phyloP scores from a whole-genome alignment of 345 rosid species.

The Microthlaspi erraticum region DNA sequence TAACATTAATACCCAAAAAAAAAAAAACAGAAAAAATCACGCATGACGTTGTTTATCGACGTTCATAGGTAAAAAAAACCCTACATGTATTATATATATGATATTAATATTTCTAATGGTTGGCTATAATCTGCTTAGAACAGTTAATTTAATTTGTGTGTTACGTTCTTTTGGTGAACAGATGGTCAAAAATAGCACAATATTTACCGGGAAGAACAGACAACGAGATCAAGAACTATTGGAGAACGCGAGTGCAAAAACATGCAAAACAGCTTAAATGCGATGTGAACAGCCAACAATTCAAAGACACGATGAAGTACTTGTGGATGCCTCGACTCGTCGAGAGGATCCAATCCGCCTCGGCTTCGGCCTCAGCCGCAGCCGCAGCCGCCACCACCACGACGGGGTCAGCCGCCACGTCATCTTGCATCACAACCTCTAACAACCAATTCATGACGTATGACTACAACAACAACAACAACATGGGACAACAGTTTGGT shows the following conservation, averaged over 20 bases:
- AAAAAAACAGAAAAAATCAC: too few relatives aligned
- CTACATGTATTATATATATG: not conserved
- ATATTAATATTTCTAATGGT: not conserved
- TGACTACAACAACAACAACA: conserved; percentile 45
- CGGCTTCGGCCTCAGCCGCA: conserved; percentile 34
- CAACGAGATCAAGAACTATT: conserved; percentile 93
- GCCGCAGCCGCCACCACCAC: conserved; percentile 27
- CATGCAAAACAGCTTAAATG: conserved; percentile 87
- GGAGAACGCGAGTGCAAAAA: conserved; percentile 97
- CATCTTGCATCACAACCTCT: conserved; percentile 45
- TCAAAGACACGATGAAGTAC: conserved; percentile 79
- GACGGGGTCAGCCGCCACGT: conserved; percentile 42
- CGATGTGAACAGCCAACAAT: conserved; percentile 87
- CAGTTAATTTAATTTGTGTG: conserved; percentile 2
- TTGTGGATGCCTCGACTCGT: conserved; percentile 90
- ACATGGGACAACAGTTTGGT: conserved; percentile 45
- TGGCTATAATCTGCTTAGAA: not conserved
- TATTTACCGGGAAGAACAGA: conserved; percentile 93
- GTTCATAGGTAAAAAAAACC: not conserved
- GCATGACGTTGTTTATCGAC: not conserved
- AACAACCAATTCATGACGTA: conserved; percentile 37
- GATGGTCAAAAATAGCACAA: conserved; percentile 97
- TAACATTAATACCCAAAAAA: too few relatives aligned
- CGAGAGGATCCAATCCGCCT: conserved; percentile 83
- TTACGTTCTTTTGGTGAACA: conserved; percentile 27